Evolutionary conservation across 2,329 filamentous ascomycete genomes (phyloP), one percentile per base, ranked within the genome.

Genomic region (Colletotrichum sp.): DNA sequence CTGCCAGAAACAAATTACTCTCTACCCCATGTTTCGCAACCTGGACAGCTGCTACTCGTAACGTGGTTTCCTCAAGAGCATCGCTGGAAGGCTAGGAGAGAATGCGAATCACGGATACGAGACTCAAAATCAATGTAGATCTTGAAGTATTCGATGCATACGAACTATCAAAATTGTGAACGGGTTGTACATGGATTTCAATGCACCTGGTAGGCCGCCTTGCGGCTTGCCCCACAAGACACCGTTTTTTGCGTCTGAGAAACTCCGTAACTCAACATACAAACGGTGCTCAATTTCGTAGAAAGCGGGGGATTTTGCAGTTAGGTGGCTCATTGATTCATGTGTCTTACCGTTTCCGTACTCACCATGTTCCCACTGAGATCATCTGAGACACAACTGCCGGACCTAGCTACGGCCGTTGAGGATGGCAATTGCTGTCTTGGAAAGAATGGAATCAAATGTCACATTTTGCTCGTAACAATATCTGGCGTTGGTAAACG

Each of bases 401-500:
- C 43, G 10, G 43, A 52, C 43, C 43, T 52, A 52, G 43, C 43
- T 52, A 52, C 43, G 43, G 43, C 10, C 43, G 43, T 52, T 52
- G 43, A 7, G 43, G 10, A 52, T 0, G 43, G 43, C 0, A 21
- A 48, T 13, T 7, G 10, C 43, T 48, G 18, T 48, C 39, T 48
- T 7, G 43, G 43, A 48, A 12, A 48, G 6, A 21, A 48, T 2
- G n/a, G n/a, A 48, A 48, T 48, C 43, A 48, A 48, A 7, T 48
- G 9, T 21, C n/a, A 48, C 18, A 6, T 0, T 4, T 48, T n/a
- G 18, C 39, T 48, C 18, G 5, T 10, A 12, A 0, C 18, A 0
- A 12, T n/a, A 48, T n/a, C 18, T 48, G 39, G 9, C 1, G 0
- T 3, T 48, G 18, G 39, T 6, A 1, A 12, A n/a, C 12, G 3